Evolutionary conservation across 495 filamentous ascomycete genomes (phyloP).

Genomic region (Podospora pseudocomata): DNA sequence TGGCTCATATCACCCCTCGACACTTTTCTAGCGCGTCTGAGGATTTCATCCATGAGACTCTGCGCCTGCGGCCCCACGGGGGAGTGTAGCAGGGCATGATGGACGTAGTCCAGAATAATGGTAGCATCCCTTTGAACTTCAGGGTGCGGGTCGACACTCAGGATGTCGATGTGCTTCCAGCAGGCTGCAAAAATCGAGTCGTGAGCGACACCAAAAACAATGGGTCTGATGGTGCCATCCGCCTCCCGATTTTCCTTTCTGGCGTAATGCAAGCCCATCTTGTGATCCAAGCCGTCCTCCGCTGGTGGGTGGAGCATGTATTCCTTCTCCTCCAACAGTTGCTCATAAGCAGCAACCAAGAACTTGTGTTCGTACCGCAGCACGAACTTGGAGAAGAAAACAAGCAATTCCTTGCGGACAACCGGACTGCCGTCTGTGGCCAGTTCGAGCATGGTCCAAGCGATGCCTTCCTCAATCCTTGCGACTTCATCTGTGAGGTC

Average conservation of each 20-base stretch:
- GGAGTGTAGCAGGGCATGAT: conserved; percentile 71
- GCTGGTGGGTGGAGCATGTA: conserved; percentile 49
- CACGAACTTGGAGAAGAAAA: conserved; percentile 91
- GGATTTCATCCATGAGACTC: conserved; percentile 71
- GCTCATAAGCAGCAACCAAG: conserved; percentile 85
- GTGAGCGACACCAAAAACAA: conserved; percentile 60
- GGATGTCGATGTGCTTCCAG: conserved; percentile 87
- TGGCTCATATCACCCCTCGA: conserved; percentile 48
- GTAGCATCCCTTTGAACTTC: conserved; percentile 83
- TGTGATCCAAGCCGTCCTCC: conserved; percentile 53
- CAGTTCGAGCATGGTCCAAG: conserved; percentile 80
- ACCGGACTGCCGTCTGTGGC: conserved; percentile 86
- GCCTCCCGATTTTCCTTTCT: conserved; percentile 46
- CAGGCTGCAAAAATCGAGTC: conserved; percentile 87
- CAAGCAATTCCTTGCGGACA: conserved; percentile 85
- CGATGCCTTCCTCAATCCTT: conserved; percentile 82
- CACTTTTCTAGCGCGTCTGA: conserved; percentile 49
- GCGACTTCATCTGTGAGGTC: conserved; percentile 89
- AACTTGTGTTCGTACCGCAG: conserved; percentile 90
- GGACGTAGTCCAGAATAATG: conserved; percentile 77
- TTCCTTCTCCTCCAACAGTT: conserved; percentile 79
- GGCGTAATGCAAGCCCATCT: conserved; percentile 54
- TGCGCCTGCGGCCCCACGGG: conserved; percentile 67
- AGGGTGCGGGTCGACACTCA: conserved; percentile 92
- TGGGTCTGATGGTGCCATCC: conserved; percentile 48